phyloP scores from a whole-genome alignment of 192 early-diverging fungal species.

The Funneliformis mosseae region DNA sequence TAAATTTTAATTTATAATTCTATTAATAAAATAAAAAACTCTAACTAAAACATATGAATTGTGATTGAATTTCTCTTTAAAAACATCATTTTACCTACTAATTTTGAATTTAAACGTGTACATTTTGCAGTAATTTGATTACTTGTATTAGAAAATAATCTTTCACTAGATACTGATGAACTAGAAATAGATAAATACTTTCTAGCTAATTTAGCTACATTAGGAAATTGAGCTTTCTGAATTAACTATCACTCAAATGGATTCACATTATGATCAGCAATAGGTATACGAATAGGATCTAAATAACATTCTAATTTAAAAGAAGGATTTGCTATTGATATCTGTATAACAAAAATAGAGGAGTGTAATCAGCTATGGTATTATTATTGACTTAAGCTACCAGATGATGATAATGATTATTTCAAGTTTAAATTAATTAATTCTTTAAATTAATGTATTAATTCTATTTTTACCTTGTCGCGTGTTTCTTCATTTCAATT shows the following conservation, averaged over 20 bases:
- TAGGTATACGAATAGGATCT: neutral
- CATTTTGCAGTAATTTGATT: constrained; percentile 9
- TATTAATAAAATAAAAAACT: too few species aligned
- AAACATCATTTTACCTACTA: constrained; percentile 9
- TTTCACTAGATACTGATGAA: neutral
- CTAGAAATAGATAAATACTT: constrained; percentile 11
- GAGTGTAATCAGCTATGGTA: too few species aligned
- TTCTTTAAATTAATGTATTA: neutral
- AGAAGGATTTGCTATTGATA: too few species aligned
- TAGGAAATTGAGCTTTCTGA: neutral
- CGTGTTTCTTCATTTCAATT: neutral
- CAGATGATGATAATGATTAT: neutral
- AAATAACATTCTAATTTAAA: neutral
- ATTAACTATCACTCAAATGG: neutral
- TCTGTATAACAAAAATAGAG: too few species aligned
- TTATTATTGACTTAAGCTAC: too few species aligned
- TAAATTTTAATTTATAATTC: too few species aligned
- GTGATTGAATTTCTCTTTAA: constrained; percentile 5
- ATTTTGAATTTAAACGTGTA: constrained; percentile 4
- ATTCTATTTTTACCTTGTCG: neutral
- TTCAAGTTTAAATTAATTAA: neutral
- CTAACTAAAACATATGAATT: neutral
- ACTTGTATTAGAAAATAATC: neutral
- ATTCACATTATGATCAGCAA: neutral
- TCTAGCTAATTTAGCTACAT: neutral